Evolutionary conservation across 352 stramenopile genomes (phyloP).

Genomic region (Phytophthora rubi): DNA sequence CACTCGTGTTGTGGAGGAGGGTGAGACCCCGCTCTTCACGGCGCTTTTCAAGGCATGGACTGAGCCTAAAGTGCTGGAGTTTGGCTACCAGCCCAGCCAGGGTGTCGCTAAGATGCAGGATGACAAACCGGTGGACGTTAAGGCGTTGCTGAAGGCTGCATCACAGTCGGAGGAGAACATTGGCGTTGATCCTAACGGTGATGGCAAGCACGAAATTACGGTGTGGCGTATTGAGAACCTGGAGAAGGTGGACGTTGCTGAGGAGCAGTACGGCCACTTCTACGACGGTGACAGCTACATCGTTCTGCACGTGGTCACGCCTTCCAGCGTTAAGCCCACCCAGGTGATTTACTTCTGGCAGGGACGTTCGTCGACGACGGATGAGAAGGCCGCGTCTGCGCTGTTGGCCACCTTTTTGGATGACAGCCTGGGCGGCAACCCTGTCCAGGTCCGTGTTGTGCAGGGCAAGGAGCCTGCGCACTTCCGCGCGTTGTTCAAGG

Average conservation of each 20-base stretch:
- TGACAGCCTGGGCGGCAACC: slow-evolving; percentile 82
- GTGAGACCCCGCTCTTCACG: slow-evolving; percentile 87
- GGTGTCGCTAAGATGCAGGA: slow-evolving; percentile 50
- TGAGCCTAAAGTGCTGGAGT: slow-evolving; percentile 70
- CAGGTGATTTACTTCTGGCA: slow-evolving; percentile 95
- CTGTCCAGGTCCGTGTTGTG: slow-evolving; percentile 86
- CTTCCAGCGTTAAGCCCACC: slow-evolving; percentile 64
- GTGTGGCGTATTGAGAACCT: slow-evolving; percentile 94
- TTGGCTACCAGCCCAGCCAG: slow-evolving; percentile 59
- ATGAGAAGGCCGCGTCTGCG: slow-evolving; percentile 87
- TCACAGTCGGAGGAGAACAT: slow-evolving; percentile 73
- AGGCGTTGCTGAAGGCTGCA: slow-evolving; percentile 51
- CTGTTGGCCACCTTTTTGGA: slow-evolving; percentile 79
- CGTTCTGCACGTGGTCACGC: slow-evolving; percentile 84
- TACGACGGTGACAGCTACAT: slow-evolving; percentile 97
- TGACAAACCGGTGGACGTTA: slow-evolving; percentile 66
- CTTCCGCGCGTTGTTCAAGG: slow-evolving; percentile 92
- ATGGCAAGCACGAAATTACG: slow-evolving; percentile 79
- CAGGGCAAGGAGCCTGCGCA: slow-evolving; percentile 90
- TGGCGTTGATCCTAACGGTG: slow-evolving; percentile 67
- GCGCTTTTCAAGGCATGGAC: slow-evolving; percentile 84
- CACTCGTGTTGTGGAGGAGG: slow-evolving; percentile 85
- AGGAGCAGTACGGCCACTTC: slow-evolving; percentile 91
- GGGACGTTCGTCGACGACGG: slow-evolving; percentile 82
- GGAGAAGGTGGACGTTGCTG: slow-evolving; percentile 84